Evolutionary conservation across 2,329 filamentous ascomycete species (phyloP), one percentile per base, ranked within the genome.

Genomic region (Dendrostoma leiphaemia): DNA sequence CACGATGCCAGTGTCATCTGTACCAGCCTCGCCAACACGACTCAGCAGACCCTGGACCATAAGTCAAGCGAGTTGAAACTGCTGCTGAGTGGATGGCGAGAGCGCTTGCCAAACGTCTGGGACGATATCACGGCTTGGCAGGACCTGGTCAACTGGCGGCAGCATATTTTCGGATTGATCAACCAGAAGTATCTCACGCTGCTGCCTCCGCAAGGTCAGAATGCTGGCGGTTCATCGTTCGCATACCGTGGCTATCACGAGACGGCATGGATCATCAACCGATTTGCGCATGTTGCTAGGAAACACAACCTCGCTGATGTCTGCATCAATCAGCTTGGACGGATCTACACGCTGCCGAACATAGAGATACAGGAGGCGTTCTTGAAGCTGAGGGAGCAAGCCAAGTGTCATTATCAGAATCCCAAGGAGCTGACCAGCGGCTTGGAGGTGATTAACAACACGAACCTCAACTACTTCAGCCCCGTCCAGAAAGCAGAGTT

Each of bases 341-440:
- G 93, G 59, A 99, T 99, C 67, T 99, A 99, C 70, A 99, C 94
- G 0, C 80, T 99, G 6, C 94, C 94, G 1, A 99, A 99, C 67
- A 99, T 99, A 41, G 94, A 99, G 74, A 99, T 99, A 44, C 95
- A 99, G 67, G 94, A 99, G 70, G 94, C 94, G 0, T 99, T 99
- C 79, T 75, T 99, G 58, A 99, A 99, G 74, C 74, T 99, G 49
- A 82, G 95, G n/a, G 95, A 99, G 72, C 94, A 99, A 72, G 94
- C 94, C 40, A 97, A 97, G 69, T 99, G 94, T 63, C 94, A 99
- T 69, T 99, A 97, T 69, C 92, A 97, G 73, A 97, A 97, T 65
- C 86, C 88, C 0, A 88, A 90, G 34, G 94, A 99, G 72, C 83
- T 99, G 51, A 93, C 86, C 50, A 96, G 86, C 66, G 94, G 94